These are phyloP conservation scores for Mucor plumbeus DNA, from an alignment of 371 early-diverging fungal species.

Conservation along the genomic window DNA sequence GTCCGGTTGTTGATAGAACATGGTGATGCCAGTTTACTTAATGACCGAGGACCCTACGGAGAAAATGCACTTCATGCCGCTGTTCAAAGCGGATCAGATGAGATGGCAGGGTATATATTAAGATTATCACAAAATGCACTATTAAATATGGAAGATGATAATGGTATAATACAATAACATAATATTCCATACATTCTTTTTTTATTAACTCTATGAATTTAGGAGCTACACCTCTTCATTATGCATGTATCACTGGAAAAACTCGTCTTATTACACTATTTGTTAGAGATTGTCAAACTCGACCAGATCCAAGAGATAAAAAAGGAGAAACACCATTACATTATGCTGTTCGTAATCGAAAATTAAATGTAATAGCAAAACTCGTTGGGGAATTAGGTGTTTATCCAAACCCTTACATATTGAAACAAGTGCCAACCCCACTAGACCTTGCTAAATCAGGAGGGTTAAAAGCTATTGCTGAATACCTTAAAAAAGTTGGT, in stretches of 20 bases:
- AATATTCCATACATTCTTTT: not conserved
- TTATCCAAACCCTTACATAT: conserved; percentile 44
- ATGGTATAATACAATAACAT: conserved; percentile 24
- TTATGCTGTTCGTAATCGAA: conserved; percentile 45
- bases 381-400: conserved; percentile 42
- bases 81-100: conserved; percentile 32
- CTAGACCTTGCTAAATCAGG: conserved; percentile 45
- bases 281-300: conserved; percentile 28
- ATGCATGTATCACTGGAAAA: conserved; percentile 47
- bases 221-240: conserved; percentile 55
- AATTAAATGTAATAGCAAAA: conserved; percentile 30
- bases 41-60: conserved; percentile 35
- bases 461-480: conserved; percentile 32
- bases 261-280: conserved; percentile 33
- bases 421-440: conserved; percentile 43
- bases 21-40: conserved; percentile 28
- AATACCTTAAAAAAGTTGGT: conserved; percentile 34
- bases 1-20: conserved; percentile 37
- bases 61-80: conserved; percentile 49
- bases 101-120: conserved; percentile 34
- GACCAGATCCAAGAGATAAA: conserved; percentile 30
- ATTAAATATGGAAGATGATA: conserved; percentile 32
- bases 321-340: conserved; percentile 53
- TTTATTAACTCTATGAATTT: not conserved
- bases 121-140: conserved; percentile 24